These are phyloP conservation scores for Primulina tabacum DNA, from an alignment of 257 asterid genomes.

Conservation along the genomic window DNA sequence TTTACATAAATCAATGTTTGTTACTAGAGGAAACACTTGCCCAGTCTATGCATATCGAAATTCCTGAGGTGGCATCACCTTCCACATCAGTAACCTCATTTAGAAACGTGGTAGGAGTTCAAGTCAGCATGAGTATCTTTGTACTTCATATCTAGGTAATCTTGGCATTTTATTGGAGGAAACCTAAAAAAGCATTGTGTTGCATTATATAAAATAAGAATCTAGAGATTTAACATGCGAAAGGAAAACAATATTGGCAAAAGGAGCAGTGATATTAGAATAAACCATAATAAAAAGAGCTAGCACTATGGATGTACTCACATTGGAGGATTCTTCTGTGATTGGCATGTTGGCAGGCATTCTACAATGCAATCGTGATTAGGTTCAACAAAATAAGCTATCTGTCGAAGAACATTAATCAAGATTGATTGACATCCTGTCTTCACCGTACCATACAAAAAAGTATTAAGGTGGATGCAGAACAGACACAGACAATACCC, in stretches of 20 bases:
- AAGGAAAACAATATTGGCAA: background rate
- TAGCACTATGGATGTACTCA: slow-evolving; percentile 30
- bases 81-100: background rate
- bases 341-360: slow-evolving; percentile 81
- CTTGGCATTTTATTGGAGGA: slow-evolving; percentile 61
- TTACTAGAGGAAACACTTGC: no score
- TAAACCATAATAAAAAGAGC: background rate
- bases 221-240: background rate
- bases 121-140: slow-evolving; percentile 60
- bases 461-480: background rate
- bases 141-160: slow-evolving; percentile 62
- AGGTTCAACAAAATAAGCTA: slow-evolving; percentile 72
- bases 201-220: slow-evolving; percentile 8
- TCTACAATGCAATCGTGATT: slow-evolving; percentile 73
- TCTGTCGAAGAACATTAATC: slow-evolving; percentile 40
- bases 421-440: slow-evolving; percentile 6
- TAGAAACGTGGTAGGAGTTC: slow-evolving; percentile 38
- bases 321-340: slow-evolving; percentile 76
- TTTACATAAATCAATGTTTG: no score
- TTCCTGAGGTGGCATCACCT: background rate
- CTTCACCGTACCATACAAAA: background rate
- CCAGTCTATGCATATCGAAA: background rate
- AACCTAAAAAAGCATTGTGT: slow-evolving; percentile 41
- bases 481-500: background rate
- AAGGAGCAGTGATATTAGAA: slow-evolving; percentile 4